Evolutionary conservation across 768 basidiomycete genomes (phyloP).

Genomic region (Hericium rajendrae): DNA sequence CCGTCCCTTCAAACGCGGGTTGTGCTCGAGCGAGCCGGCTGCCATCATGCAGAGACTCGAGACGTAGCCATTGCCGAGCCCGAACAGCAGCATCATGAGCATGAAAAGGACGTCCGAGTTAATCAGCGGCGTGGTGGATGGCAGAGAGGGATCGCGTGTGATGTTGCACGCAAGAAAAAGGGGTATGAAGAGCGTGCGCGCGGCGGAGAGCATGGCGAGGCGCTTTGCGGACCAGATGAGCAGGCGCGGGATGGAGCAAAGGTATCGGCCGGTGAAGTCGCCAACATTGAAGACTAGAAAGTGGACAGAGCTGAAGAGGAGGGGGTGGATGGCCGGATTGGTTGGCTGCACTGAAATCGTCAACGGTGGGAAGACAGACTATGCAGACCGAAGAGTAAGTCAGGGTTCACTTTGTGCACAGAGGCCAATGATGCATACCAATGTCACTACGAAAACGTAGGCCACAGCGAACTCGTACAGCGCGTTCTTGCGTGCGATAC

Average conservation of each 20-base stretch:
- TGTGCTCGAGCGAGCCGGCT: conserved; percentile 73
- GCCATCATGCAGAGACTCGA: conserved; percentile 75
- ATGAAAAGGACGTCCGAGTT: conserved; percentile 73
- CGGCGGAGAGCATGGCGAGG: conserved; percentile 52
- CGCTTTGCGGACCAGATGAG: conserved; percentile 60
- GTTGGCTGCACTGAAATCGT: conserved; percentile 68
- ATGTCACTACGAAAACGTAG: conserved; percentile 69
- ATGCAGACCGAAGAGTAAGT: conserved; percentile 5
- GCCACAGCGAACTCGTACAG: conserved; percentile 64
- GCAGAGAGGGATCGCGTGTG: conserved; percentile 31
- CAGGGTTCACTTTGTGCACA: neutral
- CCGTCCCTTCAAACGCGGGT: conserved; percentile 56
- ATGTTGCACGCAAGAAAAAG: conserved; percentile 87
- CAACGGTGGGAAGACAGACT: conserved; percentile 86
- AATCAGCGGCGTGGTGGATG: conserved; percentile 33
- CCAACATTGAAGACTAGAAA: conserved; percentile 70
- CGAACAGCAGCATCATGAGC: conserved; percentile 61
- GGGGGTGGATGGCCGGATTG: conserved; percentile 57
- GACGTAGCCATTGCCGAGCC: conserved; percentile 75
- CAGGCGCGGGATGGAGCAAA: conserved; percentile 56
- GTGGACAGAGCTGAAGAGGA: conserved; percentile 74
- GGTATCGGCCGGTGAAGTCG: conserved; percentile 60
- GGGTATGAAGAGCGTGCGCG: conserved; percentile 76
- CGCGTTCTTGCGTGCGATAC: conserved; percentile 54
- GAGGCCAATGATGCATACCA: conserved; percentile 40